A percentile compares a stretch with the other conserved stretches of the same genome.
These are phyloP conservation scores for Yarrowia keelungensis DNA, from an alignment of 805 yeast species.

Conservation along the genomic window DNA sequence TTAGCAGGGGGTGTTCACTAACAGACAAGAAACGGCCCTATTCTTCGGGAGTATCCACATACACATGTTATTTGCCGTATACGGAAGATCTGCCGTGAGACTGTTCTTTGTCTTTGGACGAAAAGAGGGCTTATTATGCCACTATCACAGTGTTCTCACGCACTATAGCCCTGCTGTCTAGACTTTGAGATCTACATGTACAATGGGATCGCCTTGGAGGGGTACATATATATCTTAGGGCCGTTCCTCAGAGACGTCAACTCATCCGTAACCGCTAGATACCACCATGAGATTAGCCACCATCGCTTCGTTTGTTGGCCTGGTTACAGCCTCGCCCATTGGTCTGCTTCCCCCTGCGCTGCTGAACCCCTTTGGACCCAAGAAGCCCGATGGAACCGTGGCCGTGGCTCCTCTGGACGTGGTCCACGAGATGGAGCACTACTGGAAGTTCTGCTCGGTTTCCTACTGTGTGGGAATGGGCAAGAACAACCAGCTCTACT, in stretches of 20 bases:
- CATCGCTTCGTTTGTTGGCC: constrained; percentile 12
- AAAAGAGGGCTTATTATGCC: background rate
- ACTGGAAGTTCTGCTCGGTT: constrained; percentile 31
- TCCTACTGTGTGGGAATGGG: constrained; percentile 34
- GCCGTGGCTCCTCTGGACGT: background rate
- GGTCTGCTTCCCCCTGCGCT: constrained; percentile 9
- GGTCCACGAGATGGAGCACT: constrained; percentile 24
- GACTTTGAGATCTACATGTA: constrained; percentile 22
- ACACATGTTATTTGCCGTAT: background rate
- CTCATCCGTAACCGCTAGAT: background rate
- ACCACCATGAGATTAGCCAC: constrained; percentile 27
- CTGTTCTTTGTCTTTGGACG: background rate
- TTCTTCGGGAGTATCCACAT: background rate
- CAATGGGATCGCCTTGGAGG: constrained; percentile 25
- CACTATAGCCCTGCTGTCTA: background rate
- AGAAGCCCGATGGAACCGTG: constrained; percentile 16
- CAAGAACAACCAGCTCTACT: constrained; percentile 14
- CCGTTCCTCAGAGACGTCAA: background rate
- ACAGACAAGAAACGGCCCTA: background rate
- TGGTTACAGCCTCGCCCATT: constrained; percentile 24
- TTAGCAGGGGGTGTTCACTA: constrained; percentile 16
- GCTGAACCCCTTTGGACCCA: constrained; percentile 9
- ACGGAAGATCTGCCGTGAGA: background rate
- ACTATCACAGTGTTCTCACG: too few relatives aligned
- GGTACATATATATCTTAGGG: constrained; percentile 21